Evolutionary conservation across 495 filamentous ascomycete genomes (phyloP), one percentile per base, ranked within the genome.

Genomic region (Aspergillus saccharolyticus): DNA sequence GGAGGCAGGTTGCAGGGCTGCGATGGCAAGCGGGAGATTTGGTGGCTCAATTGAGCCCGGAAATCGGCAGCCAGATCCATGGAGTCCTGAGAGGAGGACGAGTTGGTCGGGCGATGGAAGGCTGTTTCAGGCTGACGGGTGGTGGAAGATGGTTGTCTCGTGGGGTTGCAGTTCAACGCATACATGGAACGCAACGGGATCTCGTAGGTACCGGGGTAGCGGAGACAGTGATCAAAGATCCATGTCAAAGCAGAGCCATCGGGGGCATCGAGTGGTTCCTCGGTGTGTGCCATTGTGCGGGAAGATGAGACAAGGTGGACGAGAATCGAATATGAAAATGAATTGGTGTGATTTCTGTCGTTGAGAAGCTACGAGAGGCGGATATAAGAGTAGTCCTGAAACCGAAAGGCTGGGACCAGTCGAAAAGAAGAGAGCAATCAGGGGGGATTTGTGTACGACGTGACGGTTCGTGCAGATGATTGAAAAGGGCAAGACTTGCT

Each of bases 171-270:
- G 63, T 90, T 90, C 68, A 90, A 75, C 15, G 78, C 80, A 67
- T 90, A 90, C 78, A 89, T 89, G 55, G 83, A 88, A 52, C 86
- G 82, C 19, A 90, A 76, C 16, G 87, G 88, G 43, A 90, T 84
- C 62, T 89, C 87, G 64, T 89, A 89, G 30, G 76, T 78, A 56
- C 75, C 78, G 9, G 85, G 83, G 66, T 89, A 85, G 33, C 85
- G 79, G 44, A 86, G 70, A 54, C 85, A 76, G 65, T 90, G 87
- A 53, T 90, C 87, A 47, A 90, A 78, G 57, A 90, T 85, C 80
- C 80, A 82, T 44, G 73, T 74, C 51, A 78, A 71, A 8, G 75
- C 68, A 44, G 74, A 69, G 46, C 79, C 80, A 65, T 79, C 70
- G 5, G 70, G 70, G 51, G 59, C 59, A 48, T 67, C 68, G 50